phyloP scores from a whole-genome alignment of 2,329 filamentous ascomycete genomes.

The Fusarium palustre region DNA sequence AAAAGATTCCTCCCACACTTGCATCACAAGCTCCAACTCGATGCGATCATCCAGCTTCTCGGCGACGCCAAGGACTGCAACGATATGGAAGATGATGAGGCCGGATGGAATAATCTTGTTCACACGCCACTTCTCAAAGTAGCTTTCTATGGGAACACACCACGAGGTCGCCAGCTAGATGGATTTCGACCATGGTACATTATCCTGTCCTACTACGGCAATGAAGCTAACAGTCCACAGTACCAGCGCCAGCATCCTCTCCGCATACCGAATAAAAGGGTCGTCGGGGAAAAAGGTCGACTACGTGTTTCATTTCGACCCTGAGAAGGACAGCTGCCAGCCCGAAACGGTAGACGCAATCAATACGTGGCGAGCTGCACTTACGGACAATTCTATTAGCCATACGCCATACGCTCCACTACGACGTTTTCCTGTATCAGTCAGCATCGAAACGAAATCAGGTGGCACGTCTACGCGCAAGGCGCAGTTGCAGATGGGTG shows the following conservation, averaged over 20 bases:
- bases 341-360: neutral
- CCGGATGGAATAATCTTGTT: conserved; percentile 19
- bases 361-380: neutral
- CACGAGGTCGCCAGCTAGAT: neutral
- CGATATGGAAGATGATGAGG: conserved; percentile 5
- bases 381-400: conserved; percentile 8
- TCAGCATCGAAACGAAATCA: conserved; percentile 17
- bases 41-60: neutral
- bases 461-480: neutral
- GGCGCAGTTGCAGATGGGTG: conserved; percentile 4
- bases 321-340: neutral
- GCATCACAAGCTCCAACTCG: neutral
- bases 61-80: neutral
- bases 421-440: neutral
- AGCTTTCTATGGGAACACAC: neutral
- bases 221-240: neutral
- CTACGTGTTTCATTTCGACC: conserved; percentile 5
- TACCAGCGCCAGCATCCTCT: conserved; percentile 8
- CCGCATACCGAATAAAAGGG: conserved; percentile 1
- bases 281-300: neutral
- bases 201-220: no score
- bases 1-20: neutral
- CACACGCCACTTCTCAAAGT: conserved; percentile 6
- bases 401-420: neutral
- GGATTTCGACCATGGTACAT: conserved; percentile 5